Percentiles rank a stretch among this genome's conserved stretches.
These are phyloP conservation scores for Podospora pseudoanserina DNA, from an alignment of 495 filamentous ascomycete species.

Conservation along the genomic window DNA sequence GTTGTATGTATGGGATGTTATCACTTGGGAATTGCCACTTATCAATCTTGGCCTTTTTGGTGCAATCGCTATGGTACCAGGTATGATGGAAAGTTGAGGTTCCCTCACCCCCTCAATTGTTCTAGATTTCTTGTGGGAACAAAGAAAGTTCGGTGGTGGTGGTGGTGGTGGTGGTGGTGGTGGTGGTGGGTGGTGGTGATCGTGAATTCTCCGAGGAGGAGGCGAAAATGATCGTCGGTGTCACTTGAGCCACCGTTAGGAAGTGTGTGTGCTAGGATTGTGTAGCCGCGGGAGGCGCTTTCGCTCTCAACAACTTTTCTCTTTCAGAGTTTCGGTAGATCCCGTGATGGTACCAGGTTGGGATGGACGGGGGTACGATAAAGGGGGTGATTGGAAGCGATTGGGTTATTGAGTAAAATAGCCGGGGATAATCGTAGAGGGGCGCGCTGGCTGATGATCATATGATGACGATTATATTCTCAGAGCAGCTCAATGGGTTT, in stretches of 20 bases:
- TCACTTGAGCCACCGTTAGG: not conserved
- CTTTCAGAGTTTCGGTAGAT: not conserved
- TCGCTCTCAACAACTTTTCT: not conserved
- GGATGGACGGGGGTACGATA: too few species aligned
- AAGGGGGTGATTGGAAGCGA: too few species aligned
- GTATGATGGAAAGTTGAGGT: not conserved
- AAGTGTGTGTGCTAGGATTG: too few species aligned
- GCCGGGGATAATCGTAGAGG: too few species aligned
- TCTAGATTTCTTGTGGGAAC: not conserved
- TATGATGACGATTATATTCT: too few species aligned
- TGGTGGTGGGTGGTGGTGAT: not conserved
- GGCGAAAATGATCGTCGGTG: not conserved
- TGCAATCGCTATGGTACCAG: too few species aligned
- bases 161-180: not conserved
- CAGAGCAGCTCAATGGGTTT: too few species aligned
- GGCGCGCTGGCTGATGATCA: too few species aligned
- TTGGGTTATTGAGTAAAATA: too few species aligned
- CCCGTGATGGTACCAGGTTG: not conserved
- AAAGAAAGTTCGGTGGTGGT: not conserved
- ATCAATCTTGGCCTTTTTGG: too few species aligned
- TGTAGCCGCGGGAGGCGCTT: not conserved
- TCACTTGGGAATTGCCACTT: too few species aligned
- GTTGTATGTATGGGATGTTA: too few species aligned
- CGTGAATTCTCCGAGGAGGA: not conserved
- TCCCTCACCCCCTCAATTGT: not conserved